Percentiles rank a stretch among this genome's conserved stretches.
Evolutionary conservation across 306 rosid genomes (phyloP).

Genomic region (Cotoneaster glaucophyllus): DNA sequence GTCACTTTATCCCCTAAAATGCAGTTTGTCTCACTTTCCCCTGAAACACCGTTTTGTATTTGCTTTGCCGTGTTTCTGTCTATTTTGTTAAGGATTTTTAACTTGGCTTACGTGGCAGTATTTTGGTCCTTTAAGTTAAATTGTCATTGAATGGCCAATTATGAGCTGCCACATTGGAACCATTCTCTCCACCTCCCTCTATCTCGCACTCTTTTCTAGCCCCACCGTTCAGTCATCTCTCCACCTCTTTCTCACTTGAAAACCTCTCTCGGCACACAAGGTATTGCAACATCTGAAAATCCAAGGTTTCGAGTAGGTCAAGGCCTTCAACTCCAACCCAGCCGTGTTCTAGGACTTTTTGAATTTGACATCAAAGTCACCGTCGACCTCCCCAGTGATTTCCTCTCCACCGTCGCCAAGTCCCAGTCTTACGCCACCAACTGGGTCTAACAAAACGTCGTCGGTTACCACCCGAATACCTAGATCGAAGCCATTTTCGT

Average conservation of each 20-base stretch:
- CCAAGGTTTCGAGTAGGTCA: slow-evolving; percentile 51
- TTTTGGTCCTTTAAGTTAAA: too few species aligned
- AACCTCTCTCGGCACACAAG: slow-evolving; percentile 61
- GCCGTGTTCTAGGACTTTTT: slow-evolving; percentile 55
- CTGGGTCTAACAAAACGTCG: slow-evolving; percentile 70
- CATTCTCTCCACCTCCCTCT: too few species aligned
- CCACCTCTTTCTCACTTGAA: slow-evolving; percentile 8
- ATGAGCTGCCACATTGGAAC: too few species aligned
- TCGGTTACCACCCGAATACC: slow-evolving; percentile 59
- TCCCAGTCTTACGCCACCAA: slow-evolving; percentile 51
- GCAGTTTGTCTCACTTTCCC: too few species aligned
- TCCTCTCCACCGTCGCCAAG: slow-evolving; percentile 54
- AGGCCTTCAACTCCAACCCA: slow-evolving; percentile 82
- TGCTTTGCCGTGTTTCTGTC: too few species aligned
- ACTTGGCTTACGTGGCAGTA: too few species aligned
- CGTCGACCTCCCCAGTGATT: slow-evolving; percentile 78
- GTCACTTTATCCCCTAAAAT: too few species aligned
- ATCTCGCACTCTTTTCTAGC: too few species aligned
- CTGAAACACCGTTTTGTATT: too few species aligned
- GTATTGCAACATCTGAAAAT: slow-evolving; percentile 59
- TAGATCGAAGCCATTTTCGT: slow-evolving; percentile 90
- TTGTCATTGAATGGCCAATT: too few species aligned
- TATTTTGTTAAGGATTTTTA: too few species aligned
- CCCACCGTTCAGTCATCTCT: too few species aligned
- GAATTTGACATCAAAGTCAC: slow-evolving; percentile 69